phyloP scores from a whole-genome alignment of 208 protist species.

The Porcisia deanei region DNA sequence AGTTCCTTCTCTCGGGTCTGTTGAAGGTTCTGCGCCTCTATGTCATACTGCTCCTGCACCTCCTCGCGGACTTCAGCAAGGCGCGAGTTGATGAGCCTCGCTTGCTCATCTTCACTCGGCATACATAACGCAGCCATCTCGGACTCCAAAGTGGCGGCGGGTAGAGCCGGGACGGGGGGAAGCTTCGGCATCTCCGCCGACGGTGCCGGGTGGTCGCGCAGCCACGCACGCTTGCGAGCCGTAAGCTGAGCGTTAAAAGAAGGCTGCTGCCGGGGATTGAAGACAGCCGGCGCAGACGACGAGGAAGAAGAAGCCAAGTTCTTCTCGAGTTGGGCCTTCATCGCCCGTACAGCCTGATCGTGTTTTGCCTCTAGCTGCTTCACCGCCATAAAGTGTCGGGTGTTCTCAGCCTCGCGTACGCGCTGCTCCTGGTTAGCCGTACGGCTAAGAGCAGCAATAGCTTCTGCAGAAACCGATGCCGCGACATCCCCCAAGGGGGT shows the following conservation, averaged over 20 bases:
- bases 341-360: conserved; percentile 38
- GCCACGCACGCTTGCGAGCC: conserved; percentile 44
- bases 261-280: conserved; percentile 39
- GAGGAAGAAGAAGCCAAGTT: conserved; percentile 7
- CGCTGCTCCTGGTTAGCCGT: conserved; percentile 36
- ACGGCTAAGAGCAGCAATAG: conserved; percentile 20
- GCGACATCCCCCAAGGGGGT: conserved; percentile 7
- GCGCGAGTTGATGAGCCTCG: conserved; percentile 28
- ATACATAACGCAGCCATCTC: conserved; percentile 23
- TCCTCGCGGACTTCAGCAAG: conserved; percentile 26
- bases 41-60: conserved; percentile 20
- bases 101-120: conserved; percentile 46
- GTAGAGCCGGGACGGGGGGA: conserved; percentile 34
- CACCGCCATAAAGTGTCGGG: conserved; percentile 31
- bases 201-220: conserved; percentile 41
- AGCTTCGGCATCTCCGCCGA: conserved; percentile 35
- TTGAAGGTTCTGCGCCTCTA: conserved; percentile 20
- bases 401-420: conserved; percentile 36
- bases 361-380: conserved; percentile 63
- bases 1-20: conserved; percentile 27
- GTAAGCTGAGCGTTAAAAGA: conserved; percentile 36
- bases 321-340: conserved; percentile 45
- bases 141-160: conserved; percentile 26
- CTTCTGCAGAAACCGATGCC: conserved; percentile 26
- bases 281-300: conserved; percentile 3